A percentile compares a stretch with the other conserved stretches of the same genome.
Evolutionary conservation across 306 rosid genomes (phyloP).

Genomic region (Quercus berberidifolia): DNA sequence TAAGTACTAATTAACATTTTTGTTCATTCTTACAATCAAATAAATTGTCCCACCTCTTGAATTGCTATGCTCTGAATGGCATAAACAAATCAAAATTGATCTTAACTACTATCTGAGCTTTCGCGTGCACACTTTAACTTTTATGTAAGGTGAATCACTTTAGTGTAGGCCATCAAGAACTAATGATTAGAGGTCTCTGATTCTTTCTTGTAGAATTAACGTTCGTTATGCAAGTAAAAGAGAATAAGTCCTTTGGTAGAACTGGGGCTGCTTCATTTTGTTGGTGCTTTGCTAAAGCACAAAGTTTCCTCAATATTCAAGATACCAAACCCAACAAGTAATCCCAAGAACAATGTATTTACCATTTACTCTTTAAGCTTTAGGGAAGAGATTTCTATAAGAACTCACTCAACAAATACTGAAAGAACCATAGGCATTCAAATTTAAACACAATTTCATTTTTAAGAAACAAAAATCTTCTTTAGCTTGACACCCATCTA

Average conservation of each 20-base stretch:
- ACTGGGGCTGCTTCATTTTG: slow-evolving; percentile 14
- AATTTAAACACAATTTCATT: not conserved
- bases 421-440: not conserved
- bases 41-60: too few relatives aligned
- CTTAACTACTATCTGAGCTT: too few relatives aligned
- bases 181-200: too few relatives aligned
- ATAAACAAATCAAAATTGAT: too few relatives aligned
- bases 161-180: too few relatives aligned
- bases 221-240: not conserved
- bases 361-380: not conserved
- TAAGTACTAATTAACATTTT: too few relatives aligned
- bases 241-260: slow-evolving; percentile 17
- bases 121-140: too few relatives aligned
- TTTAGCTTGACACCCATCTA: not conserved
- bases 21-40: too few relatives aligned
- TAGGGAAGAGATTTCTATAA: slow-evolving; percentile 26
- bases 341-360: slow-evolving; percentile 13
- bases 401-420: slow-evolving; percentile 6
- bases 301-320: slow-evolving; percentile 28
- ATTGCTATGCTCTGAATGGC: too few relatives aligned
- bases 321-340: slow-evolving; percentile 84
- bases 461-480: not conserved
- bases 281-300: slow-evolving; percentile 41
- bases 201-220: not conserved
- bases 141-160: too few relatives aligned